Evolutionary conservation across 768 basidiomycete species (phyloP), one percentile per base, ranked within the genome.

Genomic region (Boletus barrowsii): DNA sequence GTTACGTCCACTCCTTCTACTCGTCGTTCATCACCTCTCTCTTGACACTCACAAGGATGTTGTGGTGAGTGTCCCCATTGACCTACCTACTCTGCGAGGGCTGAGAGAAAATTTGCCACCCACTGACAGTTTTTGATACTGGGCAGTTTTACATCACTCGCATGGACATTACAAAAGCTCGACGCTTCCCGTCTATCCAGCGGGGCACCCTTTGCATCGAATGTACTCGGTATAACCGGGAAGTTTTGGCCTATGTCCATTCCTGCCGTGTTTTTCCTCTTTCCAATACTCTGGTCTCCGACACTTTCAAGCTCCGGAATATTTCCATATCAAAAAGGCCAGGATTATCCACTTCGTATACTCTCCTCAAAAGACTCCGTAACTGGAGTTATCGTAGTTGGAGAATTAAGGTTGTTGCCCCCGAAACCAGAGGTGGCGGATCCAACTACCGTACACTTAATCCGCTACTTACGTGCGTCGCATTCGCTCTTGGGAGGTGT

Each of bases 371-470:
- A 78, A 18, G 76, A 83, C 51, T 88, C 88, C 18, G 69, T 79
- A n/a, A 95, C 91, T 1, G 94, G 94, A 2, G 74, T 87, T 14
- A 82, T 98, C 33, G 81, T 88, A 3, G 93, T 97, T 9, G 94
- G 83, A 29, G 90, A 98, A 62, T 72, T 80, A 39, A 2, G 29
- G 29, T 29, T 29, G 29, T 63, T 82, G 4, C 75, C 80, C 36
- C 77, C 74, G 4, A 22, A 46, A 8, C 53, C 67, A 6, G 66
- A 67, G 50, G 57, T 65, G 18, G 69, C 68, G 5, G 56, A 69
- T 42, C 63, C 73, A 30, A 41, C 53, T 14, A 26, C 43, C 10
- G 62, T 81, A 60, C 77, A 83, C 57, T 83, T 82, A 26, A 68
- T 80, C 22, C 78, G 84, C 48, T 86, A 83, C 61, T 70, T 86